These are phyloP conservation scores for Penicillium concentricum DNA, from an alignment of 2,329 filamentous ascomycete species.

Conservation along the genomic window DNA sequence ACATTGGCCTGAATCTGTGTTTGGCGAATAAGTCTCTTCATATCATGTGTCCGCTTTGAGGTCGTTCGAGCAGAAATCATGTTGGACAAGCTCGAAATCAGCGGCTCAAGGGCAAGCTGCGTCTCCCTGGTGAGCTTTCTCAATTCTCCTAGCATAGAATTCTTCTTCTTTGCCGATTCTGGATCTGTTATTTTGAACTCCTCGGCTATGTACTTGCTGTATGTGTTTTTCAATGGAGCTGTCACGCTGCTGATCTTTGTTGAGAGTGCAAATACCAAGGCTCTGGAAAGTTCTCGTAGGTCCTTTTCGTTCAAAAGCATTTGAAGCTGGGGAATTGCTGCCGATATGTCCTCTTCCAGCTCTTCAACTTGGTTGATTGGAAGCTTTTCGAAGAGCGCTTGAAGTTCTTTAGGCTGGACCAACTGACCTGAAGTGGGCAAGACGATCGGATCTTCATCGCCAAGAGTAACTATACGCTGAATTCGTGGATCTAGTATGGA, in stretches of 20 bases:
- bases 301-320: background rate
- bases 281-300: background rate
- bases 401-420: background rate
- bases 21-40: conserved; percentile 27
- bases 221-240: background rate
- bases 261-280: background rate
- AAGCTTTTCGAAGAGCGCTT: background rate
- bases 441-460: background rate
- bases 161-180: background rate
- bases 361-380: background rate
- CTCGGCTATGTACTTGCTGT: background rate
- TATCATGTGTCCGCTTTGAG: conserved; percentile 28
- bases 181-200: background rate
- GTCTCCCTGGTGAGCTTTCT: background rate
- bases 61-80: conserved; percentile 29
- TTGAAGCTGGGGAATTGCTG: background rate
- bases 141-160: background rate
- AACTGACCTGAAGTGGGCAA: background rate
- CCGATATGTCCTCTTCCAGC: background rate
- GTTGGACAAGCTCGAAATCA: background rate
- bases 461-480: background rate
- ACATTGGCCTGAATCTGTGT: conserved; percentile 26
- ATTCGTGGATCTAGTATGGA: background rate
- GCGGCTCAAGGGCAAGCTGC: background rate
- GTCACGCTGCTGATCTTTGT: background rate